Evolutionary conservation across 257 asterid species (phyloP).

Genomic region (Oldenlandia corymbosa): DNA sequence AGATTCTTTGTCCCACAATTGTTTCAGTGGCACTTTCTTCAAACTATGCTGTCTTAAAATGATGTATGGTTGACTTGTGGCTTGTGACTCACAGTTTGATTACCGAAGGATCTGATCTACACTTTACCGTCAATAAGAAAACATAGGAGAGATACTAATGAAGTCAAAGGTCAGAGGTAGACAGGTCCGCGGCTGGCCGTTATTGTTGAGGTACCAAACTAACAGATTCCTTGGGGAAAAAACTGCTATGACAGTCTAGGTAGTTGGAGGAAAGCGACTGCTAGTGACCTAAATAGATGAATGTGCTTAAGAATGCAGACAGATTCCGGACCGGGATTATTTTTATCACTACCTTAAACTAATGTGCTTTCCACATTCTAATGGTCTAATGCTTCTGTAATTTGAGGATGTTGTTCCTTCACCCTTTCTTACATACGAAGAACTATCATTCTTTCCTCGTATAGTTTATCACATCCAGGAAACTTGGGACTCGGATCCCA

Average conservation of each 20-base stretch:
- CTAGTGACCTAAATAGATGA: slow-evolving; percentile 2
- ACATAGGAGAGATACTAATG: neutral
- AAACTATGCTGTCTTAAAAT: no score
- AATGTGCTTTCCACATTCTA: neutral
- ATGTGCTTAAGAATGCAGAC: no score
- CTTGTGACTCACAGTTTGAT: no score
- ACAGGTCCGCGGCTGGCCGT: neutral
- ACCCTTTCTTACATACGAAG: neutral
- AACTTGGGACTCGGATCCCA: neutral
- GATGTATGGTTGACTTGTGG: no score
- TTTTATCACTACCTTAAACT: neutral
- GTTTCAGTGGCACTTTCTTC: no score
- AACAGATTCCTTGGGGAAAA: neutral
- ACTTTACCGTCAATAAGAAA: no score
- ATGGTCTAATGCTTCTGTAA: neutral
- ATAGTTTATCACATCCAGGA: neutral
- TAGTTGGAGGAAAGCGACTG: slow-evolving; percentile 6
- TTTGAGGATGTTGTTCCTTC: no score
- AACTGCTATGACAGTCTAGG: neutral
- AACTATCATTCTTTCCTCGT: neutral
- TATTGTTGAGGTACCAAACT: neutral
- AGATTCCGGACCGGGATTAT: neutral
- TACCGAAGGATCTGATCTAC: no score
- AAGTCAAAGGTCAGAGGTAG: slow-evolving; percentile 7
- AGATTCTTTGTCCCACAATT: no score